These are phyloP conservation scores for Dactylellina sp. DNA, from an alignment of 2,329 filamentous ascomycete species.

Conservation along the genomic window DNA sequence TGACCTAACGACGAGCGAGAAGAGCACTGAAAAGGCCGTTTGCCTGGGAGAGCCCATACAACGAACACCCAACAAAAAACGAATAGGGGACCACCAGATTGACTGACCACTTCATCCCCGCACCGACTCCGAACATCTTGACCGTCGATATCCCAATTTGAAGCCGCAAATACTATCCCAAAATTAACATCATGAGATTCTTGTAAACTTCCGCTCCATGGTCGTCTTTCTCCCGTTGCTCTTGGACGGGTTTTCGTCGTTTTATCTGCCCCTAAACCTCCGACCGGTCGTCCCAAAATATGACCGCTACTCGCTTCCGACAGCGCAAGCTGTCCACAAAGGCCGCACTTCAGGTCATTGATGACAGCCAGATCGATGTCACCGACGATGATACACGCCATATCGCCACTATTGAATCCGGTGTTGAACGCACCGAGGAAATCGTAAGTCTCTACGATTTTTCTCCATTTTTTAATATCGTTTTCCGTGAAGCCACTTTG, in stretches of 20 bases:
- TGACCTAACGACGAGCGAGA: no score
- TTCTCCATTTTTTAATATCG: conserved; percentile 59
- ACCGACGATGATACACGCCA: conserved; percentile 86
- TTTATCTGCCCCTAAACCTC: conserved; percentile 61
- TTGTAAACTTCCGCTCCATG: conserved; percentile 72
- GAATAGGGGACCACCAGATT: conserved; percentile 18
- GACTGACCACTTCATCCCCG: conserved; percentile 64
- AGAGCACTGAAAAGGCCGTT: conserved; percentile 49
- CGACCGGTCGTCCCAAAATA: conserved; percentile 61
- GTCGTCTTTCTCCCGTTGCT: conserved; percentile 74
- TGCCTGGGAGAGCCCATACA: conserved; percentile 44
- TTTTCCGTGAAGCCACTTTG: conserved; percentile 35
- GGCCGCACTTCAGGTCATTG: conserved; percentile 85
- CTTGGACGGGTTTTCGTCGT: conserved; percentile 67
- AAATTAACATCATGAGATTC: conserved; percentile 68
- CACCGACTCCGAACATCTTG: conserved; percentile 67
- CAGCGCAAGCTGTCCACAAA: conserved; percentile 94
- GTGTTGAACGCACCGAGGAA: conserved; percentile 97
- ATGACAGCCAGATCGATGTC: conserved; percentile 89
- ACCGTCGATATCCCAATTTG: conserved; percentile 71
- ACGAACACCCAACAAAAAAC: conserved; percentile 51
- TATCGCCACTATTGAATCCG: conserved; percentile 87
- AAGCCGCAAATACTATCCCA: conserved; percentile 69
- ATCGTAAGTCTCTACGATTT: conserved; percentile 77
- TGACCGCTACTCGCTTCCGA: conserved; percentile 63